Base-by-base conservation (phyloP, 257 asterid species). In the Voacanga thouarsii region DNA sequence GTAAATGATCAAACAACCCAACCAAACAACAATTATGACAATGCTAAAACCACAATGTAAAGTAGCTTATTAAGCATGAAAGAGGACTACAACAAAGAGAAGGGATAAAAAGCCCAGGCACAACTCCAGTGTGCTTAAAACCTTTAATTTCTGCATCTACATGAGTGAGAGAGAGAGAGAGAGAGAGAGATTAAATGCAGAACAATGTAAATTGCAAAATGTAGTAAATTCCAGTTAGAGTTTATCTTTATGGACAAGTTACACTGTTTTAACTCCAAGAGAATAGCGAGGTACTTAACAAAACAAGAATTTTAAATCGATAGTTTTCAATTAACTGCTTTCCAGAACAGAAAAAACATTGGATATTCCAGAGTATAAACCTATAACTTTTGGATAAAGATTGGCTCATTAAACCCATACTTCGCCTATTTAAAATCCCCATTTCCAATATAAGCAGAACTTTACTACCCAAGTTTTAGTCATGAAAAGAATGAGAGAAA, bases 1-100 rank as follows among this genome's bases (percentile, higher is more conserved):
- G 68, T 41, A 80, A 69, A 61, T 70, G 70, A 47, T 64, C 68
- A 77, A 68, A 57, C 19, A 45, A 23, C 3, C 37, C 75, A 68
- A 67, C 50, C 47, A 77, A 76, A 53, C 41, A 66, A 57, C 28
- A 77, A 61, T 49, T 5, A 33, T 55, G 47, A 53, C 64, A 77
- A 71, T 7, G 33, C 60, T 21, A 43, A 37, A 39, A 14, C 67
- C 47, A 47, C 39, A 30, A 43, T 12, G 50, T 10, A 10, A 15
- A 73, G 66, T 45, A 37, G 75, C 1, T 39, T 50, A 14, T n/a
- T 5, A 71, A 18, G 56, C 19, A 59, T 71, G 23, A 45, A 59
- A 15, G 33, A 39, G 28, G 11, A 7, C 19, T 10, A 49, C 16
- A 21, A 23, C n/a, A 16, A 60, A 7, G 6, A 26, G 55, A 60